phyloP scores from a whole-genome alignment of 2,329 filamentous ascomycete genomes.

The Cercospora sp. region DNA sequence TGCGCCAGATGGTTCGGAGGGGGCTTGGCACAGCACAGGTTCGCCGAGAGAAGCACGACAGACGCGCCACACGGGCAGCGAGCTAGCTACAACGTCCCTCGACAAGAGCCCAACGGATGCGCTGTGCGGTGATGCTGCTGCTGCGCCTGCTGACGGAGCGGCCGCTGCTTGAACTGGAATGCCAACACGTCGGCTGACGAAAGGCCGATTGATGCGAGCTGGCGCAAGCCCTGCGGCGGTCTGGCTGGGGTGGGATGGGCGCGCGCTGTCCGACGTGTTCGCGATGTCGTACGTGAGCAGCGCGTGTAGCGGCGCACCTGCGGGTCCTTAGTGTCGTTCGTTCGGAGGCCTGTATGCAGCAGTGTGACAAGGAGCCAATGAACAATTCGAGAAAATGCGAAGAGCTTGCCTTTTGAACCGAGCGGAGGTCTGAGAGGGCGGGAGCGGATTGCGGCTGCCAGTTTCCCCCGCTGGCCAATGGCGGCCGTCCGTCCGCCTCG shows the following conservation, averaged over 20 bases:
- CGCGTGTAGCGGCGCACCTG: constrained; percentile 13
- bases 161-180: neutral
- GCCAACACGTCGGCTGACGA: neutral
- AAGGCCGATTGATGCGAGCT: neutral
- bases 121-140: constrained; percentile 1
- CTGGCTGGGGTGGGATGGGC: neutral
- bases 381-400: constrained; percentile 4
- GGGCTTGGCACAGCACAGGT: constrained; percentile 5
- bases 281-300: constrained; percentile 7
- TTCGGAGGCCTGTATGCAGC: constrained; percentile 10
- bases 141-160: neutral
- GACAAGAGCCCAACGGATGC: constrained; percentile 5
- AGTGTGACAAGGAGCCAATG: constrained; percentile 9
- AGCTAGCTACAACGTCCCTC: neutral
- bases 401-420: constrained; percentile 1
- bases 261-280: constrained; percentile 9
- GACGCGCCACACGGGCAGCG: neutral
- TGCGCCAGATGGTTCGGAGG: neutral
- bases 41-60: neutral
- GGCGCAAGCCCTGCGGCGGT: constrained; percentile 3
- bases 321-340: constrained; percentile 7
- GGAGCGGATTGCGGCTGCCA: neutral
- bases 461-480: neutral
- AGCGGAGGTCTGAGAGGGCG: neutral
- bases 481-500: neutral